phyloP scores from a whole-genome alignment of 371 early-diverging fungal species.

The Haplosporangium sp. region DNA sequence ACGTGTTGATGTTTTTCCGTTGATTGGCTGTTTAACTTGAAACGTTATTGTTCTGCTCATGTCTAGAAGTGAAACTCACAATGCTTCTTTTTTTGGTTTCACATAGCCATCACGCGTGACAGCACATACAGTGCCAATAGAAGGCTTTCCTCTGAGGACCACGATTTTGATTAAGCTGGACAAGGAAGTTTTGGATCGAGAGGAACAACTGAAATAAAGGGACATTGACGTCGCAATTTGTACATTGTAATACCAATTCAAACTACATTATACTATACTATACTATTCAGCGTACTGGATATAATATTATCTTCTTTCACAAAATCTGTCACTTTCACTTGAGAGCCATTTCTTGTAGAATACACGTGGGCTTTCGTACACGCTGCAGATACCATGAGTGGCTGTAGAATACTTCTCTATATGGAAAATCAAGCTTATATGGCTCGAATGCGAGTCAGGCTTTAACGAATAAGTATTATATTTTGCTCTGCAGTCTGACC shows the following conservation, averaged over 20 bases:
- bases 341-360: too few species aligned
- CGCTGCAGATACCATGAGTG: too few species aligned
- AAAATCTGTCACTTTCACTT: too few species aligned
- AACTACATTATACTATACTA: too few species aligned
- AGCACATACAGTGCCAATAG: constrained; percentile 91
- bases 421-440: too few species aligned
- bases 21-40: not conserved
- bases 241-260: not conserved
- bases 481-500: too few species aligned
- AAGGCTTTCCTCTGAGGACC: constrained; percentile 91
- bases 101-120: constrained; percentile 91
- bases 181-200: constrained; percentile 80
- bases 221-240: not conserved
- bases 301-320: too few species aligned
- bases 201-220: constrained; percentile 72
- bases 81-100: not conserved
- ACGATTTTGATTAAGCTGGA: constrained; percentile 96
- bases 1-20: constrained; percentile 43
- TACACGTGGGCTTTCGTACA: too few species aligned
- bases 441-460: too few species aligned
- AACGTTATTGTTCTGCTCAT: not conserved
- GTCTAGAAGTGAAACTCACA: not conserved
- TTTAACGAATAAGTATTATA: too few species aligned
- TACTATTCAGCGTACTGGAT: too few species aligned
- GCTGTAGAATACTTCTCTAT: too few species aligned